These are phyloP conservation scores for Blakeslea trispora DNA, from an alignment of 371 early-diverging fungal species.

Conservation along the genomic window DNA sequence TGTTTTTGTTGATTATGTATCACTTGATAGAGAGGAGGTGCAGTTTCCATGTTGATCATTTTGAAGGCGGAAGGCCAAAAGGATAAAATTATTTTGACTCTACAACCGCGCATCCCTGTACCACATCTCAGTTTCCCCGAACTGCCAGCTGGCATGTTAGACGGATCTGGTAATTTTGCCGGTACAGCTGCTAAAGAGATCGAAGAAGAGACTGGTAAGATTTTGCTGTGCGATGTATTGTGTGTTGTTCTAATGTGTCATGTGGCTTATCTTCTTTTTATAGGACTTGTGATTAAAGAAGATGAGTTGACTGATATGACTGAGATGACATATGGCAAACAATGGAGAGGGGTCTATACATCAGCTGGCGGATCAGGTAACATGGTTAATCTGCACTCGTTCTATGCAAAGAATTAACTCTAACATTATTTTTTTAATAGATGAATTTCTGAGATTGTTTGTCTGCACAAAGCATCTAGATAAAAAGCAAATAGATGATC, in stretches of 20 bases:
- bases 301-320: slow-evolving; percentile 73
- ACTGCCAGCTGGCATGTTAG: slow-evolving; percentile 89
- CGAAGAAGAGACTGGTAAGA: slow-evolving; percentile 62
- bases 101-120: slow-evolving; percentile 78
- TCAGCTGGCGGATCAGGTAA: slow-evolving; percentile 79
- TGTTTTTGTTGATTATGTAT: too few relatives aligned
- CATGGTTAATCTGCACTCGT: too few relatives aligned
- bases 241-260: too few relatives aligned
- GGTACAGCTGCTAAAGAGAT: slow-evolving; percentile 71
- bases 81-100: slow-evolving; percentile 63
- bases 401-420: too few relatives aligned
- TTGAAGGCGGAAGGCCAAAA: slow-evolving; percentile 44
- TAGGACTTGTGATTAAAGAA: slow-evolving; percentile 62
- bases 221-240: too few relatives aligned
- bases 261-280: too few relatives aligned
- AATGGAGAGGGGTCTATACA: slow-evolving; percentile 69
- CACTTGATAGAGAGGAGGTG: slow-evolving; percentile 69
- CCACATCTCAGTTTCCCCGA: slow-evolving; percentile 65
- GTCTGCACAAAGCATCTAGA: slow-evolving; percentile 64
- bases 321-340: slow-evolving; percentile 50
- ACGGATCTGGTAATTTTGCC: slow-evolving; percentile 74
- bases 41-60: slow-evolving; percentile 73
- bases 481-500: slow-evolving; percentile 45
- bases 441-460: slow-evolving; percentile 77
- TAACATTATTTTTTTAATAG: too few relatives aligned